A percentile compares a stretch with the other conserved stretches of the same genome.
Evolutionary conservation across 2,329 filamentous ascomycete genomes (phyloP).

Genomic region (Colletotrichum karsti): DNA sequence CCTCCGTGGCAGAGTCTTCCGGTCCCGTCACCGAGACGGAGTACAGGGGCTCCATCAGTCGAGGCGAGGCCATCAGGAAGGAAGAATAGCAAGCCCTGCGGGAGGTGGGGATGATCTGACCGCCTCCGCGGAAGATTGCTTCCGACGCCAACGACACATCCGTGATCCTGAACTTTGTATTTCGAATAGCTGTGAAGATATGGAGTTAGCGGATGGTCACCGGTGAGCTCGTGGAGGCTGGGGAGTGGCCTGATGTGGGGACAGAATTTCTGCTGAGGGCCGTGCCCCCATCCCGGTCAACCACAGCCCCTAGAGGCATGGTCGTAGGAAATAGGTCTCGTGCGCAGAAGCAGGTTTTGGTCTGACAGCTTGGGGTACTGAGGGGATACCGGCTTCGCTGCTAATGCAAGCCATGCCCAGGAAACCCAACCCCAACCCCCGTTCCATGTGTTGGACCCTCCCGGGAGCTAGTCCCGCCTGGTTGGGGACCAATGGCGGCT

Average conservation of each 20-base stretch:
- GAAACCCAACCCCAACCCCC: slow-evolving; percentile 17
- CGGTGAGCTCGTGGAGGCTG: not conserved
- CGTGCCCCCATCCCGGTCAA: slow-evolving; percentile 22
- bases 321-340: slow-evolving; percentile 8
- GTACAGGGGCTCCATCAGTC: slow-evolving; percentile 97
- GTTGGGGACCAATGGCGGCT: slow-evolving; percentile 10
- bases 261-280: slow-evolving; percentile 3
- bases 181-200: slow-evolving; percentile 78
- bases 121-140: slow-evolving; percentile 93
- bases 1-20: slow-evolving; percentile 84
- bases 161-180: slow-evolving; percentile 96
- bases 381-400: slow-evolving; percentile 5
- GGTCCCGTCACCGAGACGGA: slow-evolving; percentile 92
- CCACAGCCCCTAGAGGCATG: slow-evolving; percentile 17
- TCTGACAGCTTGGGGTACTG: slow-evolving; percentile 1
- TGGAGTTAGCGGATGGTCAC: slow-evolving; percentile 35
- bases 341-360: slow-evolving; percentile 22
- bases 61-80: slow-evolving; percentile 95
- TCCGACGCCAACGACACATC: slow-evolving; percentile 87
- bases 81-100: slow-evolving; percentile 93
- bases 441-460: slow-evolving; percentile 19
- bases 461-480: slow-evolving; percentile 4
- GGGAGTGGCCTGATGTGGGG: slow-evolving; percentile 22
- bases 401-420: slow-evolving; percentile 22
- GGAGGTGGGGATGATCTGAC: slow-evolving; percentile 96